phyloP scores from a whole-genome alignment of 352 stramenopile genomes.

The Phytopythium ostracodes region DNA sequence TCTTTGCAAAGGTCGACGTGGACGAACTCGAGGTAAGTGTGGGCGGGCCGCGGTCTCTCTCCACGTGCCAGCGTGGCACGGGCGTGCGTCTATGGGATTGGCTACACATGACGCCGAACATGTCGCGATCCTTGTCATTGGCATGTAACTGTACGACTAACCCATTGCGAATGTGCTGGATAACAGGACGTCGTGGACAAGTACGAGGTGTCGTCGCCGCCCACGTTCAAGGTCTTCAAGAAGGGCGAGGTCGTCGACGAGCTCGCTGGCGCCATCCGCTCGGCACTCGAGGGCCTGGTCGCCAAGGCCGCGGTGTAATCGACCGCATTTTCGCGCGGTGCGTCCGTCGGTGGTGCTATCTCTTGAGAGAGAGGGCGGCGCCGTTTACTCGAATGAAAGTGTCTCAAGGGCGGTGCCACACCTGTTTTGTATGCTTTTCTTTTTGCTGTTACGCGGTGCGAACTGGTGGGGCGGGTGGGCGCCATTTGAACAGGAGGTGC shows the following conservation, averaged over 20 bases:
- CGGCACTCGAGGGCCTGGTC: conserved; percentile 49
- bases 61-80: not conserved
- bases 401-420: conserved; percentile 5
- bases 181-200: conserved; percentile 47
- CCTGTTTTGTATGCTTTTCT: not conserved
- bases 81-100: not conserved
- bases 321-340: not conserved
- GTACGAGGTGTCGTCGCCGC: conserved; percentile 82
- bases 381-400: conserved; percentile 1
- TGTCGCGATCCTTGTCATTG: not conserved
- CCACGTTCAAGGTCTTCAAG: conserved; percentile 94
- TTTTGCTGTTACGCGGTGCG: not conserved
- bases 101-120: not conserved
- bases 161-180: not conserved
- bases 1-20: conserved; percentile 81
- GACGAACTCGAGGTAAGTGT: conserved; percentile 55
- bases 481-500: not conserved
- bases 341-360: not conserved
- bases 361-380: not conserved
- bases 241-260: conserved; percentile 85
- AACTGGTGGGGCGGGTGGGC: too few species aligned
- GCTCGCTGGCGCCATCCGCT: conserved; percentile 72
- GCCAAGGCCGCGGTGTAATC: conserved; percentile 27
- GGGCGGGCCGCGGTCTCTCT: not conserved
- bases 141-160: not conserved